Percentiles rank a stretch among this genome's conserved stretches.
Evolutionary conservation across 208 protist species (phyloP).

Genomic region (Wallacemonas rigidus): DNA sequence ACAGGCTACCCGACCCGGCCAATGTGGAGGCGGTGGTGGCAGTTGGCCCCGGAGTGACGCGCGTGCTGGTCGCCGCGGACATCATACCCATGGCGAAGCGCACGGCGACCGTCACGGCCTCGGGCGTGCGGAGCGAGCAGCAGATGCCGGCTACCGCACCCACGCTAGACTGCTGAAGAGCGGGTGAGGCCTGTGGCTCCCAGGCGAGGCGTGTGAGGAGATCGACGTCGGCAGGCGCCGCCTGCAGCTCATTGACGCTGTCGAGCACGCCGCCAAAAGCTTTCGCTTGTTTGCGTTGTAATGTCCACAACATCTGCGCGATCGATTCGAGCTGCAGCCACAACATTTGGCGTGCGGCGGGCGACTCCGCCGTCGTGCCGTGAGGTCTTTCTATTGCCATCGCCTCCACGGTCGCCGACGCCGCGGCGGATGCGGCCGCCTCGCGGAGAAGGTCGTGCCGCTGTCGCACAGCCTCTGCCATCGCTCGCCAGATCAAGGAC

Average conservation of each 20-base stretch:
- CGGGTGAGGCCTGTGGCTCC: slow-evolving; percentile 43
- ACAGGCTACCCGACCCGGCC: neutral
- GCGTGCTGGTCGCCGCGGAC: neutral
- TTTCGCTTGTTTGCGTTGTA: slow-evolving; percentile 75
- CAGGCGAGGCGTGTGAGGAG: slow-evolving; percentile 60
- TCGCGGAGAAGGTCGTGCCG: slow-evolving; percentile 43
- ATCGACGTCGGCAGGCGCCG: slow-evolving; percentile 55
- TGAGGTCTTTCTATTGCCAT: neutral
- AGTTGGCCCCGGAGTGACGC: neutral
- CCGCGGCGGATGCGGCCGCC: slow-evolving; percentile 15
- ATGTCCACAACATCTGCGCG: slow-evolving; percentile 70
- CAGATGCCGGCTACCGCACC: slow-evolving; percentile 50
- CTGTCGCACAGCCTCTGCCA: slow-evolving; percentile 37
- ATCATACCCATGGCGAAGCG: slow-evolving; percentile 53
- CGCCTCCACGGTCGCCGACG: neutral
- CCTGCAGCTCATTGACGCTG: slow-evolving; percentile 41
- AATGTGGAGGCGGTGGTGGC: neutral
- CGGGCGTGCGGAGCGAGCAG: slow-evolving; percentile 31
- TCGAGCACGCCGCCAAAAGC: slow-evolving; percentile 19
- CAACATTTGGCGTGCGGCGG: slow-evolving; percentile 53
- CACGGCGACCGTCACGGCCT: slow-evolving; percentile 38
- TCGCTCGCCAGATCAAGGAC: slow-evolving; percentile 56
- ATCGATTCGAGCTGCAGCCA: slow-evolving; percentile 76
- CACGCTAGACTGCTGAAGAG: slow-evolving; percentile 59
- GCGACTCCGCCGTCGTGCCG: slow-evolving; percentile 31